Conservation (phyloP, 441 rosid genomes). For the Pelargonium cotyledonis region DNA sequence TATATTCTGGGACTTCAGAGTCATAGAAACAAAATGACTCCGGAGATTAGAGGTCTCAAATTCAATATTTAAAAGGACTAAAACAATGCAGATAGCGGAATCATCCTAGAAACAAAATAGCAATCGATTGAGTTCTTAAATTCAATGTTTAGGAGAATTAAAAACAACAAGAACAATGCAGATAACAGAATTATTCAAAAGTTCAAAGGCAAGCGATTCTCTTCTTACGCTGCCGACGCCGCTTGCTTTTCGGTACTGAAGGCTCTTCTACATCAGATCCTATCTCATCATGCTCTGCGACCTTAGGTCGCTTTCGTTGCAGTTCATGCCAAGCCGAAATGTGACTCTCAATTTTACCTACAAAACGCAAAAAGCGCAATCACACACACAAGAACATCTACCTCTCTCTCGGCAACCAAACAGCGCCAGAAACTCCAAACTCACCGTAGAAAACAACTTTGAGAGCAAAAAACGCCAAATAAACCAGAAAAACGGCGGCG, state of each 20-base stretch:
- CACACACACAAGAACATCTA: not conserved
- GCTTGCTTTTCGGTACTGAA: conserved; percentile 24
- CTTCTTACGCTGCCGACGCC: conserved; percentile 33
- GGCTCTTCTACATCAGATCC: conserved; percentile 15
- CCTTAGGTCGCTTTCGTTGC: not conserved
- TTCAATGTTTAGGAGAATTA: not conserved
- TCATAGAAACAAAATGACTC: not conserved
- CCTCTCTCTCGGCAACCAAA: not conserved
- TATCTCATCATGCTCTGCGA: not conserved
- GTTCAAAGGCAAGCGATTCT: conserved; percentile 21
- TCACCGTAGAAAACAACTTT: conserved; percentile 7
- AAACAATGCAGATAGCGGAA: not conserved
- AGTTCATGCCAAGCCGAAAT: conserved; percentile 5
- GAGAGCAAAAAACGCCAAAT: conserved; percentile 3
- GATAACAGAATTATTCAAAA: conserved; percentile 16
- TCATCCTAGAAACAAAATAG: not conserved
- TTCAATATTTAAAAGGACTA: not conserved
- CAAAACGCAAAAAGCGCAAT: not conserved
- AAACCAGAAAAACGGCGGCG: not conserved
- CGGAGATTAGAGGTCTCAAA: not conserved
- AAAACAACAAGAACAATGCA: not conserved
- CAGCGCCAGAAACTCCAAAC: not conserved
- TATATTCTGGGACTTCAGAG: not conserved
- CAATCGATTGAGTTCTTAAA: not conserved
- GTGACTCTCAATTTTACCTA: not conserved